These are phyloP conservation scores for Aureobasidium lini DNA, from an alignment of 2,329 filamentous ascomycete species.

Conservation along the genomic window DNA sequence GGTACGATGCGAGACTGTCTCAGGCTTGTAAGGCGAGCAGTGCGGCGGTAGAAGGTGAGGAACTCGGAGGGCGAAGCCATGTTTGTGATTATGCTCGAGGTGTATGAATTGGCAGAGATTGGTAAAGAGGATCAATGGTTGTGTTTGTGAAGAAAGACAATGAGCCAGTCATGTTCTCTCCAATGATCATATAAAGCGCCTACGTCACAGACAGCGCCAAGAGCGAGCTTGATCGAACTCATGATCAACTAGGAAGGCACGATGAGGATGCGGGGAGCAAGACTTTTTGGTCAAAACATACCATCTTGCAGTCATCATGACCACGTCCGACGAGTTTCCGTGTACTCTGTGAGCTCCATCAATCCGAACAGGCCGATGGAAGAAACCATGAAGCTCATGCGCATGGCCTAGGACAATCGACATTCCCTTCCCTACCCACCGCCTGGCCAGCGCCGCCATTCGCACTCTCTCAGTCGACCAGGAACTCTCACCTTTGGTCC, in stretches of 20 bases:
- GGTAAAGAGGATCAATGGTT: not conserved
- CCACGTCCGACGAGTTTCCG: slow-evolving; percentile 26
- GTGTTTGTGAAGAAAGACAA: not conserved
- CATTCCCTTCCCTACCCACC: slow-evolving; percentile 72
- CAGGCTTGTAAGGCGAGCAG: slow-evolving; percentile 16
- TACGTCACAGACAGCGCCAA: not conserved
- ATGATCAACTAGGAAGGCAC: not conserved
- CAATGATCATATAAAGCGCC: not conserved
- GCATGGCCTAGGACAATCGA: slow-evolving; percentile 53
- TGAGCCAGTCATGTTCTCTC: not conserved
- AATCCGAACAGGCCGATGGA: not conserved
- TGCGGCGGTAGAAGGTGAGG: slow-evolving; percentile 32
- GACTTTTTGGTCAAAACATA: not conserved
- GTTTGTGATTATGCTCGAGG: not conserved
- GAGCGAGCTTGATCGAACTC: not conserved
- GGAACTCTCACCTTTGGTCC: slow-evolving; percentile 80
- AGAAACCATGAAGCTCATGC: not conserved
- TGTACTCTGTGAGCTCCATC: slow-evolving; percentile 31
- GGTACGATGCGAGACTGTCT: slow-evolving; percentile 9
- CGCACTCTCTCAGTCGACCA: slow-evolving; percentile 74
- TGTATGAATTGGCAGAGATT: too few species aligned
- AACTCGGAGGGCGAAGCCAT: slow-evolving; percentile 31
- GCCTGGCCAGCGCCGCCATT: slow-evolving; percentile 69
- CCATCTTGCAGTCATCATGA: not conserved
- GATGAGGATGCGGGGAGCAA: not conserved